A percentile compares a stretch with the other conserved stretches of the same genome.
These are phyloP conservation scores for Pseudogymnoascus sp. DNA, from an alignment of 2,329 filamentous ascomycete genomes.

Conservation along the genomic window DNA sequence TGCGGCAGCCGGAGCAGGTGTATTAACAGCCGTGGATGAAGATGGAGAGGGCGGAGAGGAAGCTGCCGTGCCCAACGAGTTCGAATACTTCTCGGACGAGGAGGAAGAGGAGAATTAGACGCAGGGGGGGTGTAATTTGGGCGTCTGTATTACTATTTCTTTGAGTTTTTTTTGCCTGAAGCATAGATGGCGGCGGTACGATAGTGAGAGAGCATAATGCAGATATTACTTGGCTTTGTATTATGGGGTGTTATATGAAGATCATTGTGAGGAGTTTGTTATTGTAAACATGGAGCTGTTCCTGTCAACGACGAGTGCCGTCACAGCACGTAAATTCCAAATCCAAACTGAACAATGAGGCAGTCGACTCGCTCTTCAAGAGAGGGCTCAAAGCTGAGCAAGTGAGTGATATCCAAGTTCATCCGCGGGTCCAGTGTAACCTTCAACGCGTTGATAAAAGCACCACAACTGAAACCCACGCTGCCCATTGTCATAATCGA, in stretches of 20 bases:
- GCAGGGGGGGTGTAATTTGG: not conserved
- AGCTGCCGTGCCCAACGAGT: constrained; percentile 60
- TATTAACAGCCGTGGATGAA: constrained; percentile 82
- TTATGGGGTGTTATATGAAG: not conserved
- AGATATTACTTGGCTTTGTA: not conserved
- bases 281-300: too few relatives aligned
- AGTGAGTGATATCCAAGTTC: too few relatives aligned
- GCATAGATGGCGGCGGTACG: constrained; percentile 3
- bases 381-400: too few relatives aligned
- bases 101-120: constrained; percentile 20
- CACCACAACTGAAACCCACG: too few relatives aligned
- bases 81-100: constrained; percentile 62
- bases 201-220: constrained; percentile 8
- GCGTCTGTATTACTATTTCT: constrained; percentile 7
- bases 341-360: too few relatives aligned
- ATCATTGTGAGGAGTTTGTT: not conserved
- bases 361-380: too few relatives aligned
- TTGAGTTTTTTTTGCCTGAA: not conserved
- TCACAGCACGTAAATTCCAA: too few relatives aligned
- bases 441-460: too few relatives aligned
- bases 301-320: too few relatives aligned
- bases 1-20: constrained; percentile 66
- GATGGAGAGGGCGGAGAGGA: constrained; percentile 68
- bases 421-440: too few relatives aligned
- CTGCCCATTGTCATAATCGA: too few relatives aligned